A percentile compares a stretch with the other conserved stretches of the same genome.
These are phyloP conservation scores for Candida frijolesensis DNA, from an alignment of 1,139 yeast genomes.

Conservation along the genomic window DNA sequence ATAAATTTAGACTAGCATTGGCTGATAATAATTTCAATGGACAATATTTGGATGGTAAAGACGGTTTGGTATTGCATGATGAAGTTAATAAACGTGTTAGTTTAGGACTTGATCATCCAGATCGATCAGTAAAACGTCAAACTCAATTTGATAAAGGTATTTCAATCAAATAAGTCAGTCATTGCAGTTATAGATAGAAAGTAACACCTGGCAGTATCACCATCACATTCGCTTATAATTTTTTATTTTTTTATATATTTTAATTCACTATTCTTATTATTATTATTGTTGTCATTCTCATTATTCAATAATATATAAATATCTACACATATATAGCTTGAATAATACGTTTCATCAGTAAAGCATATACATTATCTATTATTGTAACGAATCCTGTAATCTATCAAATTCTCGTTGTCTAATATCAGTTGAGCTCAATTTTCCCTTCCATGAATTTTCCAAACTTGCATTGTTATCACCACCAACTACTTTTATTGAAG, in stretches of 20 bases:
- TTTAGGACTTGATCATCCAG: constrained; percentile 86
- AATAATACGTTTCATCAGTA: neutral
- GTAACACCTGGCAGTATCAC: neutral
- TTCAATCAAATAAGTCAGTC: constrained; percentile 37
- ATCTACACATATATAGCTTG: neutral
- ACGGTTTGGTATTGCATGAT: constrained; percentile 56
- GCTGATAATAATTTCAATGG: constrained; percentile 47
- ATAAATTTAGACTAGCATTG: constrained; percentile 68
- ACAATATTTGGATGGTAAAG: constrained; percentile 55
- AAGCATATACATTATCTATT: neutral
- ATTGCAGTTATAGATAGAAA: neutral
- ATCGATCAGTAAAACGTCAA: constrained; percentile 56
- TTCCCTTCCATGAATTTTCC: constrained; percentile 61
- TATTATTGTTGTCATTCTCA: too few species aligned
- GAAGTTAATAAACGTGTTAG: constrained; percentile 51
- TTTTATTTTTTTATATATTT: neutral
- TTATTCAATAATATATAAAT: neutral
- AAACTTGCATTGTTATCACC: constrained; percentile 46
- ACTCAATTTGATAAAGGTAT: constrained; percentile 61
- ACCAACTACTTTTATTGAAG: constrained; percentile 73
- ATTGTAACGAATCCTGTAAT: neutral
- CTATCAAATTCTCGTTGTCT: constrained; percentile 25
- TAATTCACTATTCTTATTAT: constrained; percentile 6
- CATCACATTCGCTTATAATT: constrained; percentile 1
- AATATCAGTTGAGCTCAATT: constrained; percentile 78